Evolutionary conservation across 148 eudicot species (phyloP), one percentile per base, ranked within the genome.

Genomic region (Rhododendron simsii): DNA sequence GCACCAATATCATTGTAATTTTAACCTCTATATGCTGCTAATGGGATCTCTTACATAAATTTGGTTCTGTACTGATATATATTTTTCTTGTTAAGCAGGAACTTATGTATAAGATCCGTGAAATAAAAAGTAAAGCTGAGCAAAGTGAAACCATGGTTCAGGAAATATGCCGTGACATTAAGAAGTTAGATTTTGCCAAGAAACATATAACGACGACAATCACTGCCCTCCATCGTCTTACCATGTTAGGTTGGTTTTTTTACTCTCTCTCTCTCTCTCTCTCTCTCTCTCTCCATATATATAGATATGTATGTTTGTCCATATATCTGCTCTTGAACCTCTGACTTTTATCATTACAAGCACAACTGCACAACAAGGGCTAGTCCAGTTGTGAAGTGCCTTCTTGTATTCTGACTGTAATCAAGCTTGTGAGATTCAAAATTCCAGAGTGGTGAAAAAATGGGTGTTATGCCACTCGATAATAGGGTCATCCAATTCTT

Each of bases 81-180:
- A 30, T 1, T 33, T 80, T 75, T 84, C 47, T 79, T 85, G 67
- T 80, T 65, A 47, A 39, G 87, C 91, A 96, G 99, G 98, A 97
- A 87, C 98, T 97, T 86, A 95, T 97, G 96, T 90, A 92, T 87
- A 97, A 97, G 88, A 95, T 94, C 87, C 93, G 96, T 76, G 99
- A 94, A 89, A 95, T 97, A 80, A 95, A 97, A 91, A 97, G 95
- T 44, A 95, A 97, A 88, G 99, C 99, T 75, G 98, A 95, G 89
- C 98, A 97, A 90, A 97, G 99, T 85, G 99, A 97, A 88, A 94
- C 98, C 79, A 97, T 95, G 99, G 99, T 97, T 88, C 98, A 97
- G 91, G 98, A 97, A 89, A 97, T 97, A 91, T 97, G 99, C 78
- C 99, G 99, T 88, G 99, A 97, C 87, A 97, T 97, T 47, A 97